A percentile compares a stretch with the other conserved stretches of the same genome.
Conservation (phyloP, 1,139 yeast species). For the Zygotorulaspora mrakii region DNA sequence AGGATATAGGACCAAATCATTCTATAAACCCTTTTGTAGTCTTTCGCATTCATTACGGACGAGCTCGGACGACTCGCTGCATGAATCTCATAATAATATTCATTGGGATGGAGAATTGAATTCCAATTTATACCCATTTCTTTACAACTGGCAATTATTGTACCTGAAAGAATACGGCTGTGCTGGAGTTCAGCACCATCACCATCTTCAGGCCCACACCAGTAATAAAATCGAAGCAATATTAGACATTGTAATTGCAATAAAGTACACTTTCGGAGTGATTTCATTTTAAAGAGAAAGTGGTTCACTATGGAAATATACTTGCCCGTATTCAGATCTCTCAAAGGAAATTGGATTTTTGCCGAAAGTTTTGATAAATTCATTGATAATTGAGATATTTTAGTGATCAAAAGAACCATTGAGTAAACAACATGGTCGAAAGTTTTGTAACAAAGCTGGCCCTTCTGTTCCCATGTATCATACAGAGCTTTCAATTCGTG, state of each 20-base stretch:
- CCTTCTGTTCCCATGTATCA: constrained; percentile 15
- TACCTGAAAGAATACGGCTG: constrained; percentile 30
- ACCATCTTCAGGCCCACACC: constrained; percentile 37
- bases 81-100: constrained; percentile 21
- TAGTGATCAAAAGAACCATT: constrained; percentile 26
- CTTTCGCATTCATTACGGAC: constrained; percentile 17
- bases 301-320: constrained; percentile 28
- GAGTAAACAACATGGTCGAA: constrained; percentile 30
- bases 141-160: constrained; percentile 30
- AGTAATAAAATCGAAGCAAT: constrained; percentile 31
- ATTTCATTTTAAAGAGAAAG: constrained; percentile 24
- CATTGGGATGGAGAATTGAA: constrained; percentile 18
- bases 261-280: constrained; percentile 30
- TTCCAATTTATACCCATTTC: constrained; percentile 34
- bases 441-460: constrained; percentile 19
- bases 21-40: constrained; percentile 20
- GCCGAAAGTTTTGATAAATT: constrained; percentile 20
- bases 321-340: constrained; percentile 23
- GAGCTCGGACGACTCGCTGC: constrained; percentile 22
- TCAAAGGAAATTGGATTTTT: constrained; percentile 15
- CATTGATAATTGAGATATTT: constrained; percentile 27
- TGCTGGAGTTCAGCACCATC: constrained; percentile 34
- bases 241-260: constrained; percentile 29
- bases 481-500: constrained; percentile 22
- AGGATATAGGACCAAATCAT: constrained; percentile 32